phyloP scores from a whole-genome alignment of 2,329 filamentous ascomycete species.

The Apiospora pterosperma region DNA sequence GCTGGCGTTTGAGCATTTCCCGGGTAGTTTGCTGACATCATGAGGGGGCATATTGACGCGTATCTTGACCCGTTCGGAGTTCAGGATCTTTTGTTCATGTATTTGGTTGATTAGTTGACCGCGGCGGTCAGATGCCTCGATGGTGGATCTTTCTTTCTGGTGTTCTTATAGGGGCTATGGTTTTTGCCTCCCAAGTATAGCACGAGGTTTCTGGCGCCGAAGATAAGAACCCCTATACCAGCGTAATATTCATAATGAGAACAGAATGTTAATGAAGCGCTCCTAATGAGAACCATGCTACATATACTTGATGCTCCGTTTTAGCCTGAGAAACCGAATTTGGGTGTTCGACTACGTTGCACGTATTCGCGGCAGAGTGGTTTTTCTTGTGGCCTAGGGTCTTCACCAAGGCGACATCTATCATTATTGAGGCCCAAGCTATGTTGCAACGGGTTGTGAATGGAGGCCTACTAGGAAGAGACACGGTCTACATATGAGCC shows the following conservation, averaged over 20 bases:
- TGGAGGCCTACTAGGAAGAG: too few species aligned
- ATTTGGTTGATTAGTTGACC: not conserved
- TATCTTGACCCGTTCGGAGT: not conserved
- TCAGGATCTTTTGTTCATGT: slow-evolving; percentile 1
- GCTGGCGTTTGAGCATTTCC: not conserved
- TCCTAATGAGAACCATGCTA: not conserved
- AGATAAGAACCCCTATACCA: not conserved
- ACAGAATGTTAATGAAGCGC: not conserved
- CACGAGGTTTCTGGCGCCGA: not conserved
- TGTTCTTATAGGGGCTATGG: not conserved
- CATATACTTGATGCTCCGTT: not conserved
- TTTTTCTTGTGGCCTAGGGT: too few species aligned
- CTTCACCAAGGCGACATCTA: too few species aligned
- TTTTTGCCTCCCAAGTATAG: not conserved
- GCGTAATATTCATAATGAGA: not conserved
- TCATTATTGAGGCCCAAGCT: too few species aligned
- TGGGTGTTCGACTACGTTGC: not conserved
- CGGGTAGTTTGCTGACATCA: not conserved
- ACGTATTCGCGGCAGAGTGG: too few species aligned
- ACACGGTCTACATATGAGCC: too few species aligned
- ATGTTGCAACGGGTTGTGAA: too few species aligned
- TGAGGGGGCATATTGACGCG: not conserved
- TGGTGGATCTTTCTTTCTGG: not conserved
- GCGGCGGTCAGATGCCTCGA: not conserved
- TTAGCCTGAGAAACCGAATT: not conserved